Evolutionary conservation across 2,329 filamentous ascomycete species (phyloP), one percentile per base, ranked within the genome.

Genomic region (Aureobasidium melanogenum): DNA sequence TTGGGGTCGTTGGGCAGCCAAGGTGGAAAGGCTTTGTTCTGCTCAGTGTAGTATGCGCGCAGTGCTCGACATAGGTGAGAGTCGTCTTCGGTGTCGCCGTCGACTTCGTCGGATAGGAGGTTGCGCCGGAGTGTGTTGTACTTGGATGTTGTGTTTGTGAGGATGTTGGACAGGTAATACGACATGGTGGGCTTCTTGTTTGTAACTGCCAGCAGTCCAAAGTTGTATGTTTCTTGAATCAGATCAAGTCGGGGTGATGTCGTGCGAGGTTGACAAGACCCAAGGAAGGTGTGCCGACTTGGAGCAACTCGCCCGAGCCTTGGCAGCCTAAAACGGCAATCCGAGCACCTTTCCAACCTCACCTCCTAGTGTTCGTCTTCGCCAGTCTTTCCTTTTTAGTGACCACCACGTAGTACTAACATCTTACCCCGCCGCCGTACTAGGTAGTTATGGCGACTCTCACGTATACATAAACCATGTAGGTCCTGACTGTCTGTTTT

Each of bases 1-100:
- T 90, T 93, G n/a, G 91, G 92, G 73, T 96, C 90, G 6, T 89
- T 87, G 8, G 92, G 91, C 8, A 97, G 86, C 93, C 94, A 97
- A 67, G 80, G 76, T 0, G 94, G 94, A 65, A 92, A 88, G 1
- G 85, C 81, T 24, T 87, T 86, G 67, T 88, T 89, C 71, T 95
- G 94, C 74, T 97, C 92, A 56, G 80, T 84, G 80, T 99, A 97
- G 81, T 97, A 96, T 68, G 86, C 88, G 69, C 94, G 88, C 28
- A 99, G 84, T 38, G 96, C 91, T 69, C 94, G 89, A 76, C 90
- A 95, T 70, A 97, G 88, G 78, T 97, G 91, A 2, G 91, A 95
- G 77, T 96, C 91, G 77, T 97, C 92, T 75, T 95, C 78, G 58
- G 78, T 80, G 71, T 81, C 79, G 69, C 79, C 79, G 70, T 81